Conservation (phyloP, 2,329 filamentous ascomycete genomes). For the Neonectria hederae region DNA sequence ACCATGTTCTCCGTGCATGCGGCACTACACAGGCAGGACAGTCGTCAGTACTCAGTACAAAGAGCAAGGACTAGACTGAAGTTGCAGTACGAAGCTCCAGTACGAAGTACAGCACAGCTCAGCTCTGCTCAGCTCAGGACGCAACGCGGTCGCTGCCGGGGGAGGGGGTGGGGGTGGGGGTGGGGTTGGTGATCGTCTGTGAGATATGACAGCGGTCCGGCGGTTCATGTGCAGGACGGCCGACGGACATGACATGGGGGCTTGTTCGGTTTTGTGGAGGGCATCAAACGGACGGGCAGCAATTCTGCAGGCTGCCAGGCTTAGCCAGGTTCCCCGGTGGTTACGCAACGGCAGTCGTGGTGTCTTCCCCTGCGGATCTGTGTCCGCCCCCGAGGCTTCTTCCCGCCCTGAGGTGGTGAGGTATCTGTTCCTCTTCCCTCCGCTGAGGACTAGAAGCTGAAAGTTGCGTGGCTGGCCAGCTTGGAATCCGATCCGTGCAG, state of each 20-base stretch:
- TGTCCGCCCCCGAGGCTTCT: not conserved
- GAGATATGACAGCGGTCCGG: conserved; percentile 6
- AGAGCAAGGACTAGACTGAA: too few species aligned
- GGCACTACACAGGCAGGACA: too few species aligned
- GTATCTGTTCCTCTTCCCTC: too few species aligned
- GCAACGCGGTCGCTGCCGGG: not conserved
- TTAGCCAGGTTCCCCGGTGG: conserved; percentile 20
- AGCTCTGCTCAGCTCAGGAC: not conserved
- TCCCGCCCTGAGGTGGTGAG: too few species aligned
- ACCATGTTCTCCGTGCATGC: not conserved
- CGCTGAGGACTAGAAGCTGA: too few species aligned
- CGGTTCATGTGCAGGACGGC: not conserved
- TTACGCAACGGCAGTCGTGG: not conserved
- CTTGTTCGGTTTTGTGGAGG: not conserved
- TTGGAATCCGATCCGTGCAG: conserved; percentile 17
- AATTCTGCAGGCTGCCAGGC: not conserved
- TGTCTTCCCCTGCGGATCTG: not conserved
- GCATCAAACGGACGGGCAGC: too few species aligned
- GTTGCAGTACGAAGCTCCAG: too few species aligned
- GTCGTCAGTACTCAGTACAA: too few species aligned
- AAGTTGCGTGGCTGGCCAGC: conserved; percentile 3
- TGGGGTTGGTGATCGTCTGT: not conserved
- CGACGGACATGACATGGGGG: conserved; percentile 1
- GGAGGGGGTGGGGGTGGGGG: not conserved
- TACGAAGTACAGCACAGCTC: not conserved